Evolutionary conservation across 2,329 filamentous ascomycete genomes (phyloP).

Genomic region (Penicillium sp.): DNA sequence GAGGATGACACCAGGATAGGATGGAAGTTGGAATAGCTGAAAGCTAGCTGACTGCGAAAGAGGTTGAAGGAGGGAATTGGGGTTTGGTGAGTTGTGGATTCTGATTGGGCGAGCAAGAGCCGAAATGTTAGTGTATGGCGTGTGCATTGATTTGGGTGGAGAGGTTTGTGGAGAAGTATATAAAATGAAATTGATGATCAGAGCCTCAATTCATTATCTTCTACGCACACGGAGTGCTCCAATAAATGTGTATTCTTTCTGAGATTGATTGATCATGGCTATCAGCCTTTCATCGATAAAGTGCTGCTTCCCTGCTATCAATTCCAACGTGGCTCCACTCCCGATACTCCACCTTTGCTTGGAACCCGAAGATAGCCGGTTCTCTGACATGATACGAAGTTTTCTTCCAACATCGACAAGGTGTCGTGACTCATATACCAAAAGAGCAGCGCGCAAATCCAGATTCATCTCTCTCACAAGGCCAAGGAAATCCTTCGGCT

Average conservation of each 20-base stretch:
- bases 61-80: not conserved
- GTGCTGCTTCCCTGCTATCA: not conserved
- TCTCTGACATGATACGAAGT: not conserved
- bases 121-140: not conserved
- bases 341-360: not conserved
- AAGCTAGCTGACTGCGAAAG: slow-evolving; percentile 4
- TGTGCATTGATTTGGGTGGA: not conserved
- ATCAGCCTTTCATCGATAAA: not conserved
- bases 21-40: not conserved
- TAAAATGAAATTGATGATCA: not conserved
- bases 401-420: not conserved
- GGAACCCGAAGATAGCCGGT: not conserved
- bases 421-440: not conserved
- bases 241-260: not conserved
- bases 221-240: too few relatives aligned
- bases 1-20: not conserved
- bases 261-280: not conserved
- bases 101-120: not conserved
- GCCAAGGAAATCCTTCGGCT: not conserved
- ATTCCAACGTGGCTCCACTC: slow-evolving; percentile 1
- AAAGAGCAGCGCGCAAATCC: not conserved
- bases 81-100: slow-evolving; percentile 1
- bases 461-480: not conserved
- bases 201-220: not conserved
- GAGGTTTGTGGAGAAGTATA: not conserved